phyloP scores from a whole-genome alignment of 2,329 filamentous ascomycete genomes.

The Xylariaceae sp. region DNA sequence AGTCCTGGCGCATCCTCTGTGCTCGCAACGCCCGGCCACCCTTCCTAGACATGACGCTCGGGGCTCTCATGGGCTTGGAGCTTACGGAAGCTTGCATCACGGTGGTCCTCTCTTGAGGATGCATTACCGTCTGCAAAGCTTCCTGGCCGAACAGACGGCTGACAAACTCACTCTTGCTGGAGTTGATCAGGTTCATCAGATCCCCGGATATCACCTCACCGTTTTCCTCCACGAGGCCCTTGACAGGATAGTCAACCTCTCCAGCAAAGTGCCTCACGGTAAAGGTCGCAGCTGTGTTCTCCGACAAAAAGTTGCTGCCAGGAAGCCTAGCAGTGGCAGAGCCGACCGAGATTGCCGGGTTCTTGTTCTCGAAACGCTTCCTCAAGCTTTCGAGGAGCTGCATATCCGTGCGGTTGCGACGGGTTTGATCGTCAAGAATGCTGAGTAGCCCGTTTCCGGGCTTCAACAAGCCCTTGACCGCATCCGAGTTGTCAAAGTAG shows the following conservation, averaged over 20 bases:
- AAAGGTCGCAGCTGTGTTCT: constrained; percentile 75
- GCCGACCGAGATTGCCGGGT: constrained; percentile 77
- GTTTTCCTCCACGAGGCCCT: constrained; percentile 87
- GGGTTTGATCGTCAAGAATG: constrained; percentile 93
- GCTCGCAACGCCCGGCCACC: constrained; percentile 39
- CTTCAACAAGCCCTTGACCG: constrained; percentile 86
- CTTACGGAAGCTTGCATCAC: constrained; percentile 96
- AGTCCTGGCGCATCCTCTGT: constrained; percentile 35
- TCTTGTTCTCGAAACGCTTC: constrained; percentile 92
- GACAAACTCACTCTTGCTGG: constrained; percentile 84
- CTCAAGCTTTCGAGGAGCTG: constrained; percentile 86
- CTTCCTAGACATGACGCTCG: constrained; percentile 85
- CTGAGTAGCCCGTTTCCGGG: constrained; percentile 86
- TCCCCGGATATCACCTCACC: constrained; percentile 94
- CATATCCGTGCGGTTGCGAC: constrained; percentile 78
- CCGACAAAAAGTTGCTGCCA: constrained; percentile 83
- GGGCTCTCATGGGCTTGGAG: constrained; percentile 87
- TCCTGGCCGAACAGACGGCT: constrained; percentile 92
- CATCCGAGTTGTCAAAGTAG: constrained; percentile 97
- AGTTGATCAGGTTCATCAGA: constrained; percentile 86
- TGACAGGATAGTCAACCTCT: constrained; percentile 88
- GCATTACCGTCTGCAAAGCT: constrained; percentile 84
- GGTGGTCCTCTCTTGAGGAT: constrained; percentile 82
- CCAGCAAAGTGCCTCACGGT: constrained; percentile 94
- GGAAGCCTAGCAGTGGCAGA: constrained; percentile 70